Evolutionary conservation across 129 eudicot species (phyloP), one percentile per base, ranked within the genome.

Genomic region (Escallonia herrerae): DNA sequence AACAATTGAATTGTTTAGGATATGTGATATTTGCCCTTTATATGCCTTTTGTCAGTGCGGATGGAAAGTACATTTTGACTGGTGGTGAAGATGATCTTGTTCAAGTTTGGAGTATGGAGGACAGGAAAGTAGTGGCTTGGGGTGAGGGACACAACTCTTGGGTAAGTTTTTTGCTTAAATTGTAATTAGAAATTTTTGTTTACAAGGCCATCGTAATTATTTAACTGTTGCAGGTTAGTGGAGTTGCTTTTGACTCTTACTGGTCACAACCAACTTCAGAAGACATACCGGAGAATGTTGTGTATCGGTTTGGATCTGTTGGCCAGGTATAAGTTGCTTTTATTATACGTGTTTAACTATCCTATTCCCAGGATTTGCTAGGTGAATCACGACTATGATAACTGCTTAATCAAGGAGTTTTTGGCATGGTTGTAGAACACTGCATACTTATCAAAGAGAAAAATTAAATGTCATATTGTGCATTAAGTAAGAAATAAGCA

Each of bases 61-160:
- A 90, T 67, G 89, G 91, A 48, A 90, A 90, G 55, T 90, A 90
- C 77, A 84, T 90, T 65, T 74, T 90, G 76, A 84, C 95, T 52
- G 97, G 97, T 47, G 97, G 97, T 7, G 97, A 90, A 71, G 97
- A 90, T 63, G 97, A 90, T 80, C 82, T 90, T 40, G 97, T 90
- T 77, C 97, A 90, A 71, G 97, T 90, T 57, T 90, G 97, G 97
- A 90, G 97, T 63, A 86, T 90, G 97, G 97, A 90, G 58, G 91
- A 84, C 72, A 72, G 93, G 52, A 90, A 87, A 75, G 87, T 90
- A 63, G 90, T 90, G 37, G 97, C 97, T 53, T 90, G 97, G 97
- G 97, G 97, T 47, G 97, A 90, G 69, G 97, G 97, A 57, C 97
- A 90, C 78, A 86, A 86, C 74, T 90, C 95, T 43, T 90, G 97